Percentiles rank a stretch among this genome's conserved stretches.
Evolutionary conservation across 1,284 basidiomycete species (phyloP).

Genomic region (Puccinia coronata): DNA sequence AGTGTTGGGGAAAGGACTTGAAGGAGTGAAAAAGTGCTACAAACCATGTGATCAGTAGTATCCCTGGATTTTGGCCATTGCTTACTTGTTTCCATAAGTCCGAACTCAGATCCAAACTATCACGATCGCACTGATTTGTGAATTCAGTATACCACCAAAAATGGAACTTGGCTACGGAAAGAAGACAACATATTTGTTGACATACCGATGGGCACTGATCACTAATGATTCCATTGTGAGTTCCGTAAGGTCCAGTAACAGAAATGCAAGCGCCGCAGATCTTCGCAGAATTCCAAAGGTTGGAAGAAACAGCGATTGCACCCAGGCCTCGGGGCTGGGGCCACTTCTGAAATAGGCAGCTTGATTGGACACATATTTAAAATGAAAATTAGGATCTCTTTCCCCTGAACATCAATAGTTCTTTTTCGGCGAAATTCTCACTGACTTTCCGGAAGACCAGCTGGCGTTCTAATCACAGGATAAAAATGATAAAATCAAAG

Average conservation of each 20-base stretch:
- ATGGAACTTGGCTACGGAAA: background rate
- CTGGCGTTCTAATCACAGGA: constrained; percentile 1
- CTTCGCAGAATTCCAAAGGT: constrained; percentile 20
- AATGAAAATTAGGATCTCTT: background rate
- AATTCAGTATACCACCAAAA: background rate
- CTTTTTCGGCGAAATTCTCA: background rate
- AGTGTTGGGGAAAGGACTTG: too few relatives aligned
- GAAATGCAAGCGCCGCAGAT: constrained; percentile 40
- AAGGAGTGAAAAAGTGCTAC: too few relatives aligned
- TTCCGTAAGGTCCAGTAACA: constrained; percentile 5
- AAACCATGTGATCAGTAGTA: constrained; percentile 3
- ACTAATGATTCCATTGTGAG: constrained; percentile 10
- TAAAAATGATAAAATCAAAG: background rate
- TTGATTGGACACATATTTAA: background rate
- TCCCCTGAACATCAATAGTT: background rate
- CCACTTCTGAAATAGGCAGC: constrained; percentile 33
- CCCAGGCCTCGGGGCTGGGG: constrained; percentile 9
- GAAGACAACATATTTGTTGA: background rate
- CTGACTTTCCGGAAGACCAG: constrained; percentile 19
- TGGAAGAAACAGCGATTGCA: constrained; percentile 24
- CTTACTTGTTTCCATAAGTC: constrained; percentile 31
- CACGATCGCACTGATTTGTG: background rate
- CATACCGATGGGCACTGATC: constrained; percentile 32
- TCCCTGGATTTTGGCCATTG: background rate
- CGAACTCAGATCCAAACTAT: constrained; percentile 32